These are phyloP conservation scores for Apostasia shenzhenica DNA, from an alignment of 106 monocot genomes.

Conservation along the genomic window DNA sequence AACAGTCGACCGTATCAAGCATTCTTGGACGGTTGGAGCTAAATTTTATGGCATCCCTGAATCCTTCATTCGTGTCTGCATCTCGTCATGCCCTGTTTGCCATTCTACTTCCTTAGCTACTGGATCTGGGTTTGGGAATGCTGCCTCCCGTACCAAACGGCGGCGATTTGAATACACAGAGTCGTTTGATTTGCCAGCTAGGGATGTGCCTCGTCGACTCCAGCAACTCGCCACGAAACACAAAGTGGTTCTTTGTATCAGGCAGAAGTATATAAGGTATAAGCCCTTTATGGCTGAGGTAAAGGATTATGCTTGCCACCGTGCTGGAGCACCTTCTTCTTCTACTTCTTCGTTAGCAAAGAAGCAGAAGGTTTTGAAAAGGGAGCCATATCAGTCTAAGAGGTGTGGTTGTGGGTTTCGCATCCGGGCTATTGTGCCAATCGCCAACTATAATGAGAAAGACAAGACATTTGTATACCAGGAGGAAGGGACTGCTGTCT, in stretches of 20 bases:
- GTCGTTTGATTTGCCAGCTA: constrained; percentile 84
- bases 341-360: constrained; percentile 25
- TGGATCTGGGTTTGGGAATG: constrained; percentile 3
- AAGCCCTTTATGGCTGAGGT: constrained; percentile 99
- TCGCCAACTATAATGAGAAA: constrained; percentile 92
- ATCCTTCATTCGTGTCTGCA: constrained; percentile 77
- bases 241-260: constrained; percentile 91
- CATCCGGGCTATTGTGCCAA: constrained; percentile 92
- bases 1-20: constrained; percentile 88
- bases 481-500: constrained; percentile 92
- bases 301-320: constrained; percentile 96
- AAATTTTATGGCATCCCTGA: constrained; percentile 98
- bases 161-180: constrained; percentile 93
- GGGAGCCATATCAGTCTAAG: constrained; percentile 94
- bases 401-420: constrained; percentile 95
- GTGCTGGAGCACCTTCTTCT: constrained; percentile 83
- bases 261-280: constrained; percentile 94
- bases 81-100: constrained; percentile 73
- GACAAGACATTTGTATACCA: constrained; percentile 95
- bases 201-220: constrained; percentile 64
- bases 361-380: constrained; percentile 70
- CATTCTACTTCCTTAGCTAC: constrained; percentile 11
- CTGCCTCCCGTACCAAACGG: constrained; percentile 39
- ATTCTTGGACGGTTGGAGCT: constrained; percentile 93
- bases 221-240: constrained; percentile 93